These are phyloP conservation scores for Esteya vermicola DNA, from an alignment of 2,329 filamentous ascomycete species.

Conservation along the genomic window DNA sequence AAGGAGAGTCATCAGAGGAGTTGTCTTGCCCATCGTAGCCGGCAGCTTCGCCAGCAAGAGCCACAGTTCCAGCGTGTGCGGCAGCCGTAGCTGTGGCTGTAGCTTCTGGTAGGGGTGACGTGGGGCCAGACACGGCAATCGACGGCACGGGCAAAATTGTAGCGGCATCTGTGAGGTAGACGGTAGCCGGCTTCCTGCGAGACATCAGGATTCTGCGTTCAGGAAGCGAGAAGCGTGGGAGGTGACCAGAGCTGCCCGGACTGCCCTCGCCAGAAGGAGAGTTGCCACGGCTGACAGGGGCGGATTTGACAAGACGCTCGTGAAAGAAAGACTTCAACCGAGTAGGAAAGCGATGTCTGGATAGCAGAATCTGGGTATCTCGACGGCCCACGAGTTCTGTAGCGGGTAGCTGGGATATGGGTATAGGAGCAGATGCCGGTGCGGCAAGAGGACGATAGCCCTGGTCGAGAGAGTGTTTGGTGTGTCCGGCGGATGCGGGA, in stretches of 20 bases:
- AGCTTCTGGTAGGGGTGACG: no score
- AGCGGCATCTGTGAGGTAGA: slow-evolving; percentile 22
- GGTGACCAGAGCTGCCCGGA: slow-evolving; percentile 14
- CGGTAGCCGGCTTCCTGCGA: slow-evolving; percentile 12
- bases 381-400: background rate
- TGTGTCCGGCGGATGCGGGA: slow-evolving; percentile 7
- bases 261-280: slow-evolving; percentile 17
- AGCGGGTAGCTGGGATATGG: no score
- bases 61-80: no score
- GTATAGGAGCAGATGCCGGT: slow-evolving; percentile 9
- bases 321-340: slow-evolving; percentile 46
- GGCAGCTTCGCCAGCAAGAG: no score
- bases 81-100: no score
- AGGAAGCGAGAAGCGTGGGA: slow-evolving; percentile 14
- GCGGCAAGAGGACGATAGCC: no score
- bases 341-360: background rate
- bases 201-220: slow-evolving; percentile 16
- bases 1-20: slow-evolving; percentile 23
- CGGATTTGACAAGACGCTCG: slow-evolving; percentile 19
- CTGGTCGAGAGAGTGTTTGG: slow-evolving; percentile 21
- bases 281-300: slow-evolving; percentile 14
- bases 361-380: background rate
- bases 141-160: slow-evolving; percentile 12
- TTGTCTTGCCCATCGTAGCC: background rate
- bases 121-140: background rate